Percentiles rank a stretch among this genome's conserved stretches.
phyloP scores from a whole-genome alignment of 192 early-diverging fungal species.

The Backusella macrospora region DNA sequence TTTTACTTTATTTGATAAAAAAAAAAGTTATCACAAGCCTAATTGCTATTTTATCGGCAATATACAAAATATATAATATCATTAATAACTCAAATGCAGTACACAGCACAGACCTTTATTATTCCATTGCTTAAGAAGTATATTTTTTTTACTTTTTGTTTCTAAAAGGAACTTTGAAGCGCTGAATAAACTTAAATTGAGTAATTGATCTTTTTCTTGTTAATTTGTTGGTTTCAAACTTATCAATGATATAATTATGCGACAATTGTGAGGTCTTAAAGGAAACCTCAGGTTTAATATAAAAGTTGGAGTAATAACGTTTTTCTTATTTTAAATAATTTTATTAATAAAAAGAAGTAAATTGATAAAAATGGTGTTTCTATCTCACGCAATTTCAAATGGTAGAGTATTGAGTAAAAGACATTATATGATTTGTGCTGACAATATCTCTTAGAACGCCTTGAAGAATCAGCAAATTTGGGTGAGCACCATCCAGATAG shows the following conservation, averaged over 20 bases:
- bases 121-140: neutral
- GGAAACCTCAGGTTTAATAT: neutral
- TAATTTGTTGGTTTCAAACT: neutral
- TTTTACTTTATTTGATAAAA: no score
- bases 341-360: neutral
- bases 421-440: neutral
- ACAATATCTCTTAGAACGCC: slow-evolving; percentile 19
- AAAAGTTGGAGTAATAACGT: neutral
- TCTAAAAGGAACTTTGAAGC: neutral
- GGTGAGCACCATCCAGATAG: slow-evolving; percentile 20
- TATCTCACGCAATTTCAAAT: slow-evolving; percentile 32
- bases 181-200: neutral
- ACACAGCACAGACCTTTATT: no score
- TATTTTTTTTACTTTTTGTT: neutral
- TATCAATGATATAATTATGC: slow-evolving; percentile 5
- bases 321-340: neutral
- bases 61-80: no score
- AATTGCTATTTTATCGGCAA: no score
- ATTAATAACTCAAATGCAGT: no score
- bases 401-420: slow-evolving; percentile 3
- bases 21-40: no score
- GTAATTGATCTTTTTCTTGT: neutral
- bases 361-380: slow-evolving; percentile 29
- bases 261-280: neutral
- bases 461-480: slow-evolving; percentile 22